Conservation (phyloP, 169 alveolate species). For the Plasmodium knowlesi region DNA sequence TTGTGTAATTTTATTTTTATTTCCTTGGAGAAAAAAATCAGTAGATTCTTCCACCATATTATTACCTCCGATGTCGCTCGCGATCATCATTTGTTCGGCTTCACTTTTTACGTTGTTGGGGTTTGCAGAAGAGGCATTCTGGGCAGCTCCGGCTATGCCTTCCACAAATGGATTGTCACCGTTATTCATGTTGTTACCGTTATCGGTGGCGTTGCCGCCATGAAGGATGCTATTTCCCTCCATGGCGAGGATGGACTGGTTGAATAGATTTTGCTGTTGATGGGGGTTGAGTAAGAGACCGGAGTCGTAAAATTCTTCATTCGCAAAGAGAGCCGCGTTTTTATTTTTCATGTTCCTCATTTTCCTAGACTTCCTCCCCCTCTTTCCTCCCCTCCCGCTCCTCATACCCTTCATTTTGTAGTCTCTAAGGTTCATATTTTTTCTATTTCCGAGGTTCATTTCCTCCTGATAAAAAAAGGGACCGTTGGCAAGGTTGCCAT, state of each 20-base stretch:
- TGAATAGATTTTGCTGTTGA: not conserved
- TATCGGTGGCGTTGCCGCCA: not conserved
- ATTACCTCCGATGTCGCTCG: not conserved
- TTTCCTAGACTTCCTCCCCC: not conserved
- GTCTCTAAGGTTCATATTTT: conserved; percentile 11
- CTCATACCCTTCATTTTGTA: conserved; percentile 26
- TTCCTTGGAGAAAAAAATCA: not conserved
- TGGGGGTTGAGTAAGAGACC: not conserved
- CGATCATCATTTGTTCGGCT: not conserved
- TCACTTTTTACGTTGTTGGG: not conserved
- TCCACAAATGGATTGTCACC: not conserved
- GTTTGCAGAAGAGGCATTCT: not conserved
- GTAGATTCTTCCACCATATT: not conserved
- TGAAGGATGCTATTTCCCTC: not conserved
- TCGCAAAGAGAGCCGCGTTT: not conserved
- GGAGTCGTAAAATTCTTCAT: not conserved
- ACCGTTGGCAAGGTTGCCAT: not conserved
- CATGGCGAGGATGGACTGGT: not conserved
- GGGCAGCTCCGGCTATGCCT: not conserved
- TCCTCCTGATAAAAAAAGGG: not conserved
- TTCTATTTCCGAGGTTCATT: conserved; percentile 19
- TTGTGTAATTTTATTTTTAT: conserved; percentile 5
- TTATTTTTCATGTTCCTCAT: not conserved
- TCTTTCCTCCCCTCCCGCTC: not conserved
- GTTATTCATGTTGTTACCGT: not conserved